phyloP scores from a whole-genome alignment of 768 basidiomycete genomes.

The Phaeotremella fagi region DNA sequence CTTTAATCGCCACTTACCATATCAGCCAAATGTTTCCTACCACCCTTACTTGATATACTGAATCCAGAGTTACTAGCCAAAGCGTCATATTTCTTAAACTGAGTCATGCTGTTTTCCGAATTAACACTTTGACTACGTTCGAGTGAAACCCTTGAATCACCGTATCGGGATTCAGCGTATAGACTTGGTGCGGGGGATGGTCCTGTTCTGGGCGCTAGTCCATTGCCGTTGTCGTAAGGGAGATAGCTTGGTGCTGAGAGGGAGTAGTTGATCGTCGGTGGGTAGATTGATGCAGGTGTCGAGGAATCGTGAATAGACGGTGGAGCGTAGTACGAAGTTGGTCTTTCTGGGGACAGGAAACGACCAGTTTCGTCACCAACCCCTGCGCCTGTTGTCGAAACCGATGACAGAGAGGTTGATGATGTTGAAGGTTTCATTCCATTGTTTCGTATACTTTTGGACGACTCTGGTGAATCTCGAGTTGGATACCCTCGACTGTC shows the following conservation, averaged over 20 bases:
- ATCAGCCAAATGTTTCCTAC: slow-evolving; percentile 31
- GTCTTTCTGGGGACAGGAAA: slow-evolving; percentile 17
- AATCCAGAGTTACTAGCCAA: slow-evolving; percentile 24
- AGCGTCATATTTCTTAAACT: slow-evolving; percentile 32
- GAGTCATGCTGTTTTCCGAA: slow-evolving; percentile 34
- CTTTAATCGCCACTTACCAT: slow-evolving; percentile 21
- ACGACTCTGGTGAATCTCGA: slow-evolving; percentile 5
- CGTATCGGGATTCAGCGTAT: slow-evolving; percentile 9
- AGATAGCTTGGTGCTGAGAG: slow-evolving; percentile 25
- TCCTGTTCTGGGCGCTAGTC: background rate
- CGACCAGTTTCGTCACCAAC: slow-evolving; percentile 23
- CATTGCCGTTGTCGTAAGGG: slow-evolving; percentile 17
- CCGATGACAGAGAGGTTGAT: slow-evolving; percentile 17
- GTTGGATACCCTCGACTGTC: slow-evolving; percentile 37
- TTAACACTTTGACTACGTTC: slow-evolving; percentile 6
- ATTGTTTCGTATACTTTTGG: background rate
- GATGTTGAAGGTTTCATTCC: slow-evolving; percentile 11
- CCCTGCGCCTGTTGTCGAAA: slow-evolving; percentile 34
- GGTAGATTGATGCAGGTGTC: slow-evolving; percentile 20
- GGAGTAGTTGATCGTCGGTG: slow-evolving; percentile 31
- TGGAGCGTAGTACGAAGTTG: slow-evolving; percentile 17
- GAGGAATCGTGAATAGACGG: slow-evolving; percentile 5
- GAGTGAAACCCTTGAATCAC: slow-evolving; percentile 24
- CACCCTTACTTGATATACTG: slow-evolving; percentile 40
- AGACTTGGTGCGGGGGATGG: slow-evolving; percentile 22